A percentile compares a stretch with the other conserved stretches of the same genome.
Evolutionary conservation across 305 asterid species (phyloP).

Genomic region (Fraxinus floribunda): DNA sequence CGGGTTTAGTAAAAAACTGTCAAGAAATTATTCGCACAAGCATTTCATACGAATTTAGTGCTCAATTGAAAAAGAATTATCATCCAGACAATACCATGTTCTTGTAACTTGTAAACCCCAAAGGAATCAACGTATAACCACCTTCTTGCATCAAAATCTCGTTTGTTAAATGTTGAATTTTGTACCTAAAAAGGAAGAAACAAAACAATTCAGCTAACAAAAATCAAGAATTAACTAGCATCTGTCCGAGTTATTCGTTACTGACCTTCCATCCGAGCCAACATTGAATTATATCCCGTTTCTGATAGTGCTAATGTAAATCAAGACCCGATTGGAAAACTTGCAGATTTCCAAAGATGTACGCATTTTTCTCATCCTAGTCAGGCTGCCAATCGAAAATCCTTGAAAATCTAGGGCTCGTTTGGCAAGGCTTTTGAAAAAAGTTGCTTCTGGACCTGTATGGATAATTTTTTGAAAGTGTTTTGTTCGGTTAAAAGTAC

Average conservation of each 20-base stretch:
- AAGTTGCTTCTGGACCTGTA: neutral
- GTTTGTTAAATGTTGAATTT: neutral
- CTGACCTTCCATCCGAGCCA: neutral
- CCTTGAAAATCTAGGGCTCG: neutral
- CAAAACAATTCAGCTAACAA: neutral
- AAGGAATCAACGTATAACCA: neutral
- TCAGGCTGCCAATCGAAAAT: neutral
- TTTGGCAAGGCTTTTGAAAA: neutral
- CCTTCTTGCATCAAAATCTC: neutral
- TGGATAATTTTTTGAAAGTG: neutral
- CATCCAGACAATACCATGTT: neutral
- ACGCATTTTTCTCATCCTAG: neutral
- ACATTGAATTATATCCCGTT: neutral
- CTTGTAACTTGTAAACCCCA: neutral
- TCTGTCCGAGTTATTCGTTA: neutral
- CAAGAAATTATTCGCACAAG: neutral
- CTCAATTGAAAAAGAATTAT: neutral
- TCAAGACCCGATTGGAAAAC: neutral
- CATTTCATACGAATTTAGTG: neutral
- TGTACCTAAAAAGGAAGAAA: neutral
- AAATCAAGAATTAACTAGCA: neutral
- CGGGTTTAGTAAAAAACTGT: neutral
- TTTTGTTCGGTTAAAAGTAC: neutral
- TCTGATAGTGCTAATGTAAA: neutral
- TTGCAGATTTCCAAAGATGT: neutral